Evolutionary conservation across 2,329 filamentous ascomycete species (phyloP).

Genomic region (Alternaria brassicicola): DNA sequence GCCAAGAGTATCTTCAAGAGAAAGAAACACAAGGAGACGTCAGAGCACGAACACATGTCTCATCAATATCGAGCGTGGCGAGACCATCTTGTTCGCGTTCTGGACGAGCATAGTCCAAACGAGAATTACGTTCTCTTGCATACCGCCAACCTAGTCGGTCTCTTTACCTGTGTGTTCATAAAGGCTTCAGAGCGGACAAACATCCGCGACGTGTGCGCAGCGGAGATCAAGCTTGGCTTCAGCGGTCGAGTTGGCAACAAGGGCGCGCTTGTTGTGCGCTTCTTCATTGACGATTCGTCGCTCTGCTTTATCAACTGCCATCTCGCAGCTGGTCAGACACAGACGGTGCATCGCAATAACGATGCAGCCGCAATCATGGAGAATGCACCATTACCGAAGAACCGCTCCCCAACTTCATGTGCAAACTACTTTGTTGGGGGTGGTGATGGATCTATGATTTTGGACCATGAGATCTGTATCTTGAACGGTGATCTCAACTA

Average conservation of each 20-base stretch:
- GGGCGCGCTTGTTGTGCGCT: slow-evolving; percentile 89
- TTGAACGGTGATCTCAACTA: slow-evolving; percentile 97
- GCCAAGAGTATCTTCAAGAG: slow-evolving; percentile 90
- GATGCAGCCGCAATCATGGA: slow-evolving; percentile 92
- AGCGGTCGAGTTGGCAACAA: slow-evolving; percentile 96
- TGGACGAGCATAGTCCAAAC: slow-evolving; percentile 82
- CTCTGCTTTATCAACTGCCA: slow-evolving; percentile 98
- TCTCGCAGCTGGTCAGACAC: slow-evolving; percentile 89
- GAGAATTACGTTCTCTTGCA: slow-evolving; percentile 86
- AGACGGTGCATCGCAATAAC: slow-evolving; percentile 89
- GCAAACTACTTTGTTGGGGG: slow-evolving; percentile 84
- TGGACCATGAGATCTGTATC: slow-evolving; percentile 97
- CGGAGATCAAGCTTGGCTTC: slow-evolving; percentile 95
- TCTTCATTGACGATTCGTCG: slow-evolving; percentile 90
- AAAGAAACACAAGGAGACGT: slow-evolving; percentile 79
- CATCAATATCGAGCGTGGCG: slow-evolving; percentile 97
- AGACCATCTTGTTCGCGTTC: slow-evolving; percentile 79
- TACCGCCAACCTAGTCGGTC: slow-evolving; percentile 85
- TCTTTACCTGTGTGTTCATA: slow-evolving; percentile 96
- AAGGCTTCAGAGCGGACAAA: slow-evolving; percentile 77
- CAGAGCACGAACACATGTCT: slow-evolving; percentile 88
- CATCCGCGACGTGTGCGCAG: slow-evolving; percentile 76
- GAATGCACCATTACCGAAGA: slow-evolving; percentile 72
- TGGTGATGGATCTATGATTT: slow-evolving; percentile 92
- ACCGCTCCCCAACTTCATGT: slow-evolving; percentile 68